Conservation (phyloP, 768 basidiomycete genomes). For the Gymnopilus dilepis region DNA sequence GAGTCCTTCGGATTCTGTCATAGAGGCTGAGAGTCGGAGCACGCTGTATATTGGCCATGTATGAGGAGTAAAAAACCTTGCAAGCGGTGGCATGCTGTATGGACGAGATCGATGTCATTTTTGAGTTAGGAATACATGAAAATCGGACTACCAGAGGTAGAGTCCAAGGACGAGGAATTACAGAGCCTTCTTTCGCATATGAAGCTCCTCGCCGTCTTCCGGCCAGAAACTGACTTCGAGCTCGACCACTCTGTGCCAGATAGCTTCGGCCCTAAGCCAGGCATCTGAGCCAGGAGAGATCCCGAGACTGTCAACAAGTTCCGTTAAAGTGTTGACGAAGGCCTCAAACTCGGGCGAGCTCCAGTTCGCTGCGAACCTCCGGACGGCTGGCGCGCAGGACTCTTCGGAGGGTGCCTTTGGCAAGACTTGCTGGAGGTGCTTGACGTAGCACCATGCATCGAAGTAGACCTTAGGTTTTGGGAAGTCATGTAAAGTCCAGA, state of each 20-base stretch:
- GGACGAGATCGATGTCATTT: no score
- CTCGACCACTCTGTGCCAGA: conserved; percentile 64
- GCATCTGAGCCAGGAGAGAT: conserved; percentile 40
- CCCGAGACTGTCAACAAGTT: conserved; percentile 49
- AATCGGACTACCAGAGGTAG: no score
- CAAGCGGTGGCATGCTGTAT: not conserved
- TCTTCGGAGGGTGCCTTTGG: conserved; percentile 14
- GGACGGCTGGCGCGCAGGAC: conserved; percentile 36
- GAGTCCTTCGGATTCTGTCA: not conserved
- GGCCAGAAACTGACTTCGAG: conserved; percentile 71
- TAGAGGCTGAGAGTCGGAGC: not conserved
- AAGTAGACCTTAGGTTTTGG: conserved; percentile 59
- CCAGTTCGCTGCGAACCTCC: conserved; percentile 68
- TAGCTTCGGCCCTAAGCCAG: conserved; percentile 48
- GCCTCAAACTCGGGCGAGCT: conserved; percentile 54
- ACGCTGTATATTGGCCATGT: not conserved
- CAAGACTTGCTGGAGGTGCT: conserved; percentile 23
- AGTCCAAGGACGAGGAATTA: no score
- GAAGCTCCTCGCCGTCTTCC: conserved; percentile 3
- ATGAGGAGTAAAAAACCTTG: not conserved
- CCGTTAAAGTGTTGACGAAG: conserved; percentile 57
- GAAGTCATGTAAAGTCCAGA: not conserved
- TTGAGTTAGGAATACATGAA: no score
- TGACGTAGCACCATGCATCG: conserved; percentile 67
- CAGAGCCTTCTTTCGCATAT: conserved; percentile 2